Conservation (phyloP, 2,329 filamentous ascomycete genomes). For the Talaromyces sp. region DNA sequence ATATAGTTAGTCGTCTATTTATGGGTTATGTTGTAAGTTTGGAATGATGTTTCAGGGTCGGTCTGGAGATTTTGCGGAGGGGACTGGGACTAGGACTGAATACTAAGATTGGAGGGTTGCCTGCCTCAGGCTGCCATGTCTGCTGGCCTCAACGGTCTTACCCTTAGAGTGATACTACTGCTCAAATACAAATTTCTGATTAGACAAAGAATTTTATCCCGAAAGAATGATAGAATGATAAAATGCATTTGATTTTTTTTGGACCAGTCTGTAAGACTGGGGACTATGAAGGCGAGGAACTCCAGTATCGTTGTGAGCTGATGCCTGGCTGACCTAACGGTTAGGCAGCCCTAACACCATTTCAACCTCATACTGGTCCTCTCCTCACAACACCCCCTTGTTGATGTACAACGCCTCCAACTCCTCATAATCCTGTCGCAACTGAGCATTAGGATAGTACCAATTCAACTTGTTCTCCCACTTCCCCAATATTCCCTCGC, state of each 20-base stretch:
- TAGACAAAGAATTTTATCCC: too few species aligned
- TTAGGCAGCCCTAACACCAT: neutral
- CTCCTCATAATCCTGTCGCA: neutral
- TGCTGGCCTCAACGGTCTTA: neutral
- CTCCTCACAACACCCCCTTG: neutral
- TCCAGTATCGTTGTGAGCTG: too few species aligned
- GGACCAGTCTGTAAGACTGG: too few species aligned
- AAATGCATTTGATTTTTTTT: too few species aligned
- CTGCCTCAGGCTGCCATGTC: neutral
- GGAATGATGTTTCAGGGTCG: neutral
- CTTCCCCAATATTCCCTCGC: neutral
- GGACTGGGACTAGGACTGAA: neutral
- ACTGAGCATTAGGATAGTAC: neutral
- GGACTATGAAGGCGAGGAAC: too few species aligned
- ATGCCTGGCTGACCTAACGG: neutral
- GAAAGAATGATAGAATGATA: too few species aligned
- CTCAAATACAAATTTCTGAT: neutral
- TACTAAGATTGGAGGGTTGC: too few species aligned
- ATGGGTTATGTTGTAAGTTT: neutral
- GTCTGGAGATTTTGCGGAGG: constrained; percentile 13
- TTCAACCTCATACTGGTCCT: neutral
- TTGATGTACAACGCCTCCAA: neutral
- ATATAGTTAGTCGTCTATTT: neutral
- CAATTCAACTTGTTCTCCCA: neutral
- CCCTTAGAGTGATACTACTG: neutral